Evolutionary conservation across 164 flowering plant species (phyloP), one percentile per base, ranked within the genome.

Genomic region (Cinnamomum chago): DNA sequence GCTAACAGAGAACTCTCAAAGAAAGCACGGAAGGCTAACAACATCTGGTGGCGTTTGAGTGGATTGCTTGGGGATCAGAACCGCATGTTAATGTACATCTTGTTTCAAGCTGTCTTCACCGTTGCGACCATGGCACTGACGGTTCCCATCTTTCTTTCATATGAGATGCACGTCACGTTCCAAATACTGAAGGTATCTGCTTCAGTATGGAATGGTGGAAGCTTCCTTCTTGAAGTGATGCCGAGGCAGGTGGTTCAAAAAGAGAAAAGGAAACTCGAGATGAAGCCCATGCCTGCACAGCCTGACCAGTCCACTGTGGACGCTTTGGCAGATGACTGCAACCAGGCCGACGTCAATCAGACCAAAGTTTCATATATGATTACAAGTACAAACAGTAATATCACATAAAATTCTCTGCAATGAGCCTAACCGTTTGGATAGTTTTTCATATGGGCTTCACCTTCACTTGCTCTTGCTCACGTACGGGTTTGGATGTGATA

Each of bases 61-160:
- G 97, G 98, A 22, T 62, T 93, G 80, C 94, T 93, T 50, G 98
- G 99, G 40, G 98, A 95, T 70, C 94, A 92, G 79, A 93, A 95
- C 70, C 95, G 98, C 15, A 9, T 92, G 84, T 33, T 89, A 30
- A 95, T 95, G 99, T 95, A 84, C 83, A 92, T 87, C 67, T 33
- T 90, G 67, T 76, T 93, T 50, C 99, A 95, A 83, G 99, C 82
- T 11, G 52, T 86, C 27, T 95, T 95, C 80, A 95, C 97, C 0
- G 94, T 95, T 67, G 93, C 98, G 62, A 95, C 99, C 40, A 90
- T 83, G 84, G 98, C 98, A 27, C 90, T 95, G 11, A 87, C 99
- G 0, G 97, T 93, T 72, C 99, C 97, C 12, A 95, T 95, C 76
- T 95, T 95, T 86, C 76, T 92, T 76, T 91, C 97, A 14, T 95